phyloP scores from a whole-genome alignment of 1,284 basidiomycete genomes.

The Testicularia cyperi region DNA sequence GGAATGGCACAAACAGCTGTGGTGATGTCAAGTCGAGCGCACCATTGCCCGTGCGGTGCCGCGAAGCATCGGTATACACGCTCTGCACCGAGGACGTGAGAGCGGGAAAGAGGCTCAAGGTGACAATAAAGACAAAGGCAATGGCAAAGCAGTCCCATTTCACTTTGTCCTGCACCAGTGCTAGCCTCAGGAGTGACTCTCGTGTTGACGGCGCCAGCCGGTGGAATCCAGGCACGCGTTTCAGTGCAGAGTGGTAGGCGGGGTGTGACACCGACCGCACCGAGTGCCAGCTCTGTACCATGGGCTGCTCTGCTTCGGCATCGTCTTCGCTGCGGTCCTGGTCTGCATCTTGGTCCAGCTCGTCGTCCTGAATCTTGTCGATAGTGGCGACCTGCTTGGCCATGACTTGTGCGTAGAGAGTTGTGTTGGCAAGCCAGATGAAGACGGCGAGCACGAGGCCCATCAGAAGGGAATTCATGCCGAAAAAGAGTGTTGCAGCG shows the following conservation, averaged over 20 bases:
- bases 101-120: conserved; percentile 49
- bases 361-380: conserved; percentile 29
- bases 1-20: conserved; percentile 50
- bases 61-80: conserved; percentile 18
- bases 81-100: conserved; percentile 47
- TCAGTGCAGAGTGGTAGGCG: conserved; percentile 24
- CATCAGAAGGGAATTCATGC: conserved; percentile 38
- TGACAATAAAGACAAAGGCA: conserved; percentile 36
- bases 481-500: conserved; percentile 38
- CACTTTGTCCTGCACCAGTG: conserved; percentile 41
- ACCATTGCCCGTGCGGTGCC: not conserved
- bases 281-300: conserved; percentile 39
- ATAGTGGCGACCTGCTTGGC: conserved; percentile 32
- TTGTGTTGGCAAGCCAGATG: conserved; percentile 29
- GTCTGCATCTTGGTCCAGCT: not conserved
- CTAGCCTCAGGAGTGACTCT: conserved; percentile 27
- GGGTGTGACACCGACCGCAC: conserved; percentile 34
- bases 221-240: conserved; percentile 32
- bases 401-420: conserved; percentile 35
- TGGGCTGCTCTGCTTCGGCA: conserved; percentile 10
- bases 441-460: conserved; percentile 21
- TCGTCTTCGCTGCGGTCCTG: conserved; percentile 5
- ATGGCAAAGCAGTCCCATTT: conserved; percentile 32
- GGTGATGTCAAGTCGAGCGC: conserved; percentile 33
- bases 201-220: conserved; percentile 16